These are phyloP conservation scores for Penicillium simplicissimum DNA, from an alignment of 495 filamentous ascomycete genomes.

Conservation along the genomic window DNA sequence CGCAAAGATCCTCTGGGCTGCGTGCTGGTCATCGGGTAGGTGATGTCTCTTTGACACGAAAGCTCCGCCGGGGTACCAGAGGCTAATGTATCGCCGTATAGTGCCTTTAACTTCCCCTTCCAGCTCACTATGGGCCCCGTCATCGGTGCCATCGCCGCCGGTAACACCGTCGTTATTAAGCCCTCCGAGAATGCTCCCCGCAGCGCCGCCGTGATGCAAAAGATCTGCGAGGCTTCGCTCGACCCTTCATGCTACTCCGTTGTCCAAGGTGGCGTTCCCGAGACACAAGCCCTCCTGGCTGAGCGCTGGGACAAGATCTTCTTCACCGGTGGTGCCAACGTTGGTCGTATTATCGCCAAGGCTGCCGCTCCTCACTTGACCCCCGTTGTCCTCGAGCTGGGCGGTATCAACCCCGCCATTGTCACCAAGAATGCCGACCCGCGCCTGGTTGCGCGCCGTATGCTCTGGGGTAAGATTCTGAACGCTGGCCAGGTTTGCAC, in stretches of 20 bases:
- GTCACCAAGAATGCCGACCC: slow-evolving; percentile 80
- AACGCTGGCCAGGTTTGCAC: slow-evolving; percentile 91
- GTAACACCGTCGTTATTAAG: slow-evolving; percentile 87
- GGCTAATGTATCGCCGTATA: slow-evolving; percentile 26
- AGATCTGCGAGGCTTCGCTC: slow-evolving; percentile 68
- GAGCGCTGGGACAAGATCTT: slow-evolving; percentile 98
- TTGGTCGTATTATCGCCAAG: slow-evolving; percentile 85
- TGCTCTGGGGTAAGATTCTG: slow-evolving; percentile 82
- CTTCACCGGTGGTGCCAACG: slow-evolving; percentile 78
- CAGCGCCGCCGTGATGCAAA: slow-evolving; percentile 75
- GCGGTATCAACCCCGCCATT: slow-evolving; percentile 88
- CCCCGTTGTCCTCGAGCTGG: slow-evolving; percentile 84
- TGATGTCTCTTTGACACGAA: neutral
- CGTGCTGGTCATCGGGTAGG: slow-evolving; percentile 81
- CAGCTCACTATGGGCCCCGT: slow-evolving; percentile 76
- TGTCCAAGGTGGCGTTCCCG: slow-evolving; percentile 76
- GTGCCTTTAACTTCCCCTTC: slow-evolving; percentile 88
- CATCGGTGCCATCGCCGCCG: slow-evolving; percentile 87
- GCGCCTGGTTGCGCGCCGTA: slow-evolving; percentile 74
- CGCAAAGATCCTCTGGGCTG: slow-evolving; percentile 86
- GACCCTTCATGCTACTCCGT: slow-evolving; percentile 76
- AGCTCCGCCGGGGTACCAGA: neutral
- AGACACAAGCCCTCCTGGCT: slow-evolving; percentile 78
- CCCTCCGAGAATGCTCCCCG: slow-evolving; percentile 79
- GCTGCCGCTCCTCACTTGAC: slow-evolving; percentile 92